Base-by-base conservation (phyloP, 139 green algal species). In the Zygnema cylindricum region DNA sequence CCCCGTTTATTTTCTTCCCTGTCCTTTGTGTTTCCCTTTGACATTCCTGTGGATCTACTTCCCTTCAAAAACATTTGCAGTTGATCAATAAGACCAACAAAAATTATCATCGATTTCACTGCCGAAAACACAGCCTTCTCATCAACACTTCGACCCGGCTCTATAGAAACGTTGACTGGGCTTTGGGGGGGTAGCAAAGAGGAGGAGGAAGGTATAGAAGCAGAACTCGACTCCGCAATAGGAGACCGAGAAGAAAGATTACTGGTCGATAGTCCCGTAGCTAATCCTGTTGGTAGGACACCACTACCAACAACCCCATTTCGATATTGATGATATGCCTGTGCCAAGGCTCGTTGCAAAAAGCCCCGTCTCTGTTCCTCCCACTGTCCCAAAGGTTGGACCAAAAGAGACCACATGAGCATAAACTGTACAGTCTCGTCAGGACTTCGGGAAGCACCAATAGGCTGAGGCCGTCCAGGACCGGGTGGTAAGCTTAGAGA, bases 81-180 rank as follows among this genome's bases (percentile, higher is more conserved):
- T 76, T 90, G 87, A 21, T 92, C 77, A 33, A 92, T 39, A 43
- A 92, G 16, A 0, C 87, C 88, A n/a, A 89, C 33, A 85, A 84
- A 92, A 39, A 91, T 82, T 39, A 92, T 40, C 78, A 86, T 86
- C 23, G 78, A 25, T 41, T 33, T 57, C 16, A 69, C 35, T 2
- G 78, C 78, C 35, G 78, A 7, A 16, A 79, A 79, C 11, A 41
- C 7, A 63, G 38, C 69, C 49, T 38, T 81, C 23, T 36, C 41
- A 42, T 38, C 77, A 41, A 3, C 1, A 1, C 78, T 30, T 22
- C 33, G 36, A 81, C 36, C 36, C 16, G 3, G 11, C 36, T 16
- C 71, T 79, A 11, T 16, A 79, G 71, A 41, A 11, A 11, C 38
- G 71, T 23, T 63, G 78, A 21, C 30, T 7, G 69, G 78, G 49